These are phyloP conservation scores for Prunus mume DNA, from an alignment of 306 rosid genomes.

Conservation along the genomic window DNA sequence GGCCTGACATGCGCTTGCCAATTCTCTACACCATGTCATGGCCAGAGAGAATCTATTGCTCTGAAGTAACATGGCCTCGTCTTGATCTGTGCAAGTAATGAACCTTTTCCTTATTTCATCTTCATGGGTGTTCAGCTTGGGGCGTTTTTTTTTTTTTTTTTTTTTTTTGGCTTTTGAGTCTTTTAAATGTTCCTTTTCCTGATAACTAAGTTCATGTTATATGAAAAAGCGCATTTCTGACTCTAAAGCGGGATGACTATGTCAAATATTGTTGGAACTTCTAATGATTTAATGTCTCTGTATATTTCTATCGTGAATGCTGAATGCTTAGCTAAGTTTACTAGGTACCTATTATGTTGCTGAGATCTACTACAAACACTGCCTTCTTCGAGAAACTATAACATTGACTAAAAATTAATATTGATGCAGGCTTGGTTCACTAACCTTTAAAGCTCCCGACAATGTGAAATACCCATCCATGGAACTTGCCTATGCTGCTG, in stretches of 20 bases:
- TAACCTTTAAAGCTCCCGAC: constrained; percentile 88
- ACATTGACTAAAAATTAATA: constrained; percentile 16
- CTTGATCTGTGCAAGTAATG: constrained; percentile 96
- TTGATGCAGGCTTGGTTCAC: constrained; percentile 85
- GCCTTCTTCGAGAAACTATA: background rate
- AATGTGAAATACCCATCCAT: constrained; percentile 90
- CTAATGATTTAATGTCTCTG: background rate
- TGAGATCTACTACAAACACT: background rate
- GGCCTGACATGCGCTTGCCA: constrained; percentile 99
- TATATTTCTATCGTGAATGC: background rate
- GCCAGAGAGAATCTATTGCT: constrained; percentile 92
- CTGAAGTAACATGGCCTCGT: constrained; percentile 98
- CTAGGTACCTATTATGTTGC: background rate
- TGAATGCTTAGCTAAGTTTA: background rate
- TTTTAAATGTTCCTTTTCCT: background rate
- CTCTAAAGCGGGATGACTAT: background rate
- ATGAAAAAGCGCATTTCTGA: background rate
- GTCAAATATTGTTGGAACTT: background rate
- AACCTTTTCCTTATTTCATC: constrained; percentile 4
- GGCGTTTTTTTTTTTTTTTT: background rate
- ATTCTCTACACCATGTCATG: constrained; percentile 96
- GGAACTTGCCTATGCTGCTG: constrained; percentile 96
- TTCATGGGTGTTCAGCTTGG: background rate
- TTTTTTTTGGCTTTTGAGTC: background rate
- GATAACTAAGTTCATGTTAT: background rate